Evolutionary conservation across 441 rosid species (phyloP).

Genomic region (Croton laevigatus): DNA sequence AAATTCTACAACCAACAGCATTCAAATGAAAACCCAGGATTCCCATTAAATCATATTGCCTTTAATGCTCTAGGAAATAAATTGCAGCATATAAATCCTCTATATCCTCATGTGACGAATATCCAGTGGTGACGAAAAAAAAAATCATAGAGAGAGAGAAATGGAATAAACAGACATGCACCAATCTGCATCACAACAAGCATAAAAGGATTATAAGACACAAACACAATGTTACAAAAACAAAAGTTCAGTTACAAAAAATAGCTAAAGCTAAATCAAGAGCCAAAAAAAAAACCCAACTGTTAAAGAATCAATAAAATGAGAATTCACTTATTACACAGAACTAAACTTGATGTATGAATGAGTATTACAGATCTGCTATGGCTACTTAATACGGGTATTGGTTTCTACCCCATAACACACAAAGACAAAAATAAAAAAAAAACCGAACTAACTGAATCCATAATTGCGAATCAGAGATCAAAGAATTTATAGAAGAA

Average conservation of each 20-base stretch:
- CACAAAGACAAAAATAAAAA: background rate
- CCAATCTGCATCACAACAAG: conserved; percentile 29
- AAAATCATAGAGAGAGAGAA: conserved; percentile 5
- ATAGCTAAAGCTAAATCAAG: background rate
- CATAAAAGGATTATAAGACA: background rate
- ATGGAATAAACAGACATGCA: background rate
- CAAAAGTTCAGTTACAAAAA: background rate
- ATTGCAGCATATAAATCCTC: conserved; percentile 18
- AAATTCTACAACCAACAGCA: conserved; percentile 18
- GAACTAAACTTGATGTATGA: background rate
- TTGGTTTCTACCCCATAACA: background rate
- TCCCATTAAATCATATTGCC: conserved; percentile 3
- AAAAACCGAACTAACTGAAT: background rate
- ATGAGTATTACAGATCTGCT: conserved; percentile 15
- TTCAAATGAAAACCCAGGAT: conserved; percentile 6
- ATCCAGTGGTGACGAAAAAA: conserved; percentile 9
- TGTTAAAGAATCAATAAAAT: background rate
- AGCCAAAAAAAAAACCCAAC: conserved; percentile 3
- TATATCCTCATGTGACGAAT: conserved; percentile 6
- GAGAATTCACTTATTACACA: conserved; percentile 3
- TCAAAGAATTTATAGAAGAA: background rate
- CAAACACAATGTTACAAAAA: conserved; percentile 7
- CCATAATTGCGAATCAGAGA: background rate
- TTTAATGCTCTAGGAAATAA: conserved; percentile 18
- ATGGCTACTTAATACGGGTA: background rate